Conservation (phyloP, 179 eudicot genomes). For the Beta lomatogona region DNA sequence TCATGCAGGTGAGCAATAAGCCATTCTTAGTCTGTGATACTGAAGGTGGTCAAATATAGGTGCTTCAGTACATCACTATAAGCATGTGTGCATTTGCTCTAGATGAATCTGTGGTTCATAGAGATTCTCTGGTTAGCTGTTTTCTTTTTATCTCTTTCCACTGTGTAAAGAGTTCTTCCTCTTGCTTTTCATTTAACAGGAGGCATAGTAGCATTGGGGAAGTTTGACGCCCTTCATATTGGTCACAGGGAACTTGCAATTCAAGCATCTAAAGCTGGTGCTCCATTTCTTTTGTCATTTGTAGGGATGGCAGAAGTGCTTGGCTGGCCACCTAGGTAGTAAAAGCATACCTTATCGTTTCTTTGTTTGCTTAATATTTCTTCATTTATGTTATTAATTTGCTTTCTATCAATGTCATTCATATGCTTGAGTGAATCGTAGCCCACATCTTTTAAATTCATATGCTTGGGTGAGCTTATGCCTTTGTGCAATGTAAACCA, state of each 20-base stretch:
- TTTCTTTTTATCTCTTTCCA: neutral
- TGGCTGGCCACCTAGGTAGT: conserved; percentile 96
- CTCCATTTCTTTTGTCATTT: conserved; percentile 84
- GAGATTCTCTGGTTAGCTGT: neutral
- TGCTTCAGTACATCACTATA: neutral
- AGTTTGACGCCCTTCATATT: conserved; percentile 96
- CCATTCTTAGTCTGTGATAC: neutral
- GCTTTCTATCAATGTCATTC: conserved; percentile 3
- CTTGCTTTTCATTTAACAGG: conserved; percentile 40
- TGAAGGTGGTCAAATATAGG: neutral
- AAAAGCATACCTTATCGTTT: neutral
- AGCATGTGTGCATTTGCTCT: neutral
- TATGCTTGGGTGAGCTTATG: neutral
- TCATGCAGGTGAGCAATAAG: neutral
- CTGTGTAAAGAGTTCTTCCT: neutral
- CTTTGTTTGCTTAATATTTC: neutral
- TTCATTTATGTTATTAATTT: neutral
- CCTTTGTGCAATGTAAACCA: neutral
- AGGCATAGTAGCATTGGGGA: conserved; percentile 92
- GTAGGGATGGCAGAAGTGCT: conserved; percentile 95
- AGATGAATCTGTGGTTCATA: neutral
- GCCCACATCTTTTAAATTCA: neutral
- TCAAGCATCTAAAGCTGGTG: conserved; percentile 81
- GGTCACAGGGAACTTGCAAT: conserved; percentile 98
- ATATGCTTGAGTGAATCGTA: neutral